These are phyloP conservation scores for Elsinoe arachidis DNA, from an alignment of 2,329 filamentous ascomycete species.

Conservation along the genomic window DNA sequence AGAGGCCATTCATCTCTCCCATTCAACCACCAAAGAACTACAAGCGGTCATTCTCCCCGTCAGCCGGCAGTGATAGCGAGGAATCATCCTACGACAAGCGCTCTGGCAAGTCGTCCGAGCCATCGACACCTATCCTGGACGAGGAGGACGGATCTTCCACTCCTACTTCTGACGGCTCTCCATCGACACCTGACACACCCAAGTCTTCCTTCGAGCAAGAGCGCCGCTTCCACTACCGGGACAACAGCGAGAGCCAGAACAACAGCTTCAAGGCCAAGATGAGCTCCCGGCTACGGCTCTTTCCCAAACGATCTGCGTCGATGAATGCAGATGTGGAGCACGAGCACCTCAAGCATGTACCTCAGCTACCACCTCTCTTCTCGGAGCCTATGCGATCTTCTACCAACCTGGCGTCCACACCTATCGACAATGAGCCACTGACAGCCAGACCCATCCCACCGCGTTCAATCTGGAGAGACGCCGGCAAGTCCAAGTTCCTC, in stretches of 20 bases:
- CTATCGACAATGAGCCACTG: not conserved
- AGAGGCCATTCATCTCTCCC: conserved; percentile 12
- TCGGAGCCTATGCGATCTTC: not conserved
- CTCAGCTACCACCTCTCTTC: conserved; percentile 9
- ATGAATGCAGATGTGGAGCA: not conserved
- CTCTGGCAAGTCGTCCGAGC: conserved; percentile 2
- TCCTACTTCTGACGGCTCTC: conserved; percentile 5
- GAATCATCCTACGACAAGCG: not conserved
- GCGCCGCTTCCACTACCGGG: not conserved
- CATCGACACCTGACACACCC: conserved; percentile 9
- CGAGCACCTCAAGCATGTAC: conserved; percentile 3
- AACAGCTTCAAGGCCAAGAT: conserved; percentile 6
- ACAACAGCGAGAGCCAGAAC: conserved; percentile 6
- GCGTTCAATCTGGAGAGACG: conserved; percentile 12
- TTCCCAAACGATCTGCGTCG: conserved; percentile 6
- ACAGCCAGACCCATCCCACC: not conserved
- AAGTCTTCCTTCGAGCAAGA: conserved; percentile 12
- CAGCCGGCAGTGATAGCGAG: not conserved
- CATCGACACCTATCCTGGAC: conserved; percentile 11
- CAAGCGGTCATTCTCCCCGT: conserved; percentile 5
- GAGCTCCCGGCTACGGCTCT: conserved; percentile 6
- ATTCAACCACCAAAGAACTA: conserved; percentile 11
- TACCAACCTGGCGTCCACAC: not conserved
- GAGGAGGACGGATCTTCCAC: conserved; percentile 10
- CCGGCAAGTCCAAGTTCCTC: conserved; percentile 10